Percentiles rank a stretch among this genome's conserved stretches.
Evolutionary conservation across 2,329 filamentous ascomycete species (phyloP).

Genomic region (Penicillium freii): DNA sequence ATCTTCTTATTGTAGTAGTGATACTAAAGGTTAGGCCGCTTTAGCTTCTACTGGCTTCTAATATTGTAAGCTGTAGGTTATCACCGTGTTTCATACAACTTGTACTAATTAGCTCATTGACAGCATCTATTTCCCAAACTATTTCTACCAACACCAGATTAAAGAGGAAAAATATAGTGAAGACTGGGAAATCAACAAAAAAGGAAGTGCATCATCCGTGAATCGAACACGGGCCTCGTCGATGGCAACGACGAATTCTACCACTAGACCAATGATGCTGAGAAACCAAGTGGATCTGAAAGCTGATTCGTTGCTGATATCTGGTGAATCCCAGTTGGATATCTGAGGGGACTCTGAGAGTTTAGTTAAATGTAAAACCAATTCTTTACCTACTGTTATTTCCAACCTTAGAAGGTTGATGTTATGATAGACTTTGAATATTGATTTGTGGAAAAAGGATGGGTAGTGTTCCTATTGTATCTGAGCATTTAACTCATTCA

Average conservation of each 20-base stretch:
- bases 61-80: neutral
- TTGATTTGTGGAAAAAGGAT: neutral
- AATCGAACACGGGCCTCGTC: constrained; percentile 50
- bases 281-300: neutral
- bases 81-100: no score
- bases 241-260: constrained; percentile 49
- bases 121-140: neutral
- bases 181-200: neutral
- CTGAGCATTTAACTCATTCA: constrained; percentile 27
- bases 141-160: neutral
- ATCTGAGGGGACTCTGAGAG: no score
- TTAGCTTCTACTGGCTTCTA: neutral
- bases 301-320: constrained; percentile 8
- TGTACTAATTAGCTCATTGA: neutral
- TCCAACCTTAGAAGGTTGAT: no score
- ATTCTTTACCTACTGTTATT: neutral
- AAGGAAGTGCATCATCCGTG: constrained; percentile 37
- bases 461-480: neutral
- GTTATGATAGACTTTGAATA: neutral
- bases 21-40: neutral
- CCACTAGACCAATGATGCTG: constrained; percentile 47
- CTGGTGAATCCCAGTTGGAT: no score
- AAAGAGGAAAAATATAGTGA: neutral
- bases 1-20: no score
- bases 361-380: no score